phyloP scores from a whole-genome alignment of 2,329 filamentous ascomycete species.

The Botrytis byssoidea region DNA sequence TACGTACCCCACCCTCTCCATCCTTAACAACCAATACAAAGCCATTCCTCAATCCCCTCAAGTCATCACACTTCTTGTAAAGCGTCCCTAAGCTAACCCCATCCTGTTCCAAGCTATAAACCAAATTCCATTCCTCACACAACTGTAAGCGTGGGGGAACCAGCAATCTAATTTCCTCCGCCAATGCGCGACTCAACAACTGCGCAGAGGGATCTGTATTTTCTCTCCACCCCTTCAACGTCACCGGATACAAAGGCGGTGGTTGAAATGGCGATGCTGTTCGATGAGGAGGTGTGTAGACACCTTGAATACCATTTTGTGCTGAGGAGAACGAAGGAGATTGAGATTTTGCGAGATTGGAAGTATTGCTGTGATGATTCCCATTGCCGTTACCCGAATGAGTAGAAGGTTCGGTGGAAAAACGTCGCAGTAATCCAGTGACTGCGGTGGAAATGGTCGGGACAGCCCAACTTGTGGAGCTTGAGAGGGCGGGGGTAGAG shows the following conservation, averaged over 20 bases:
- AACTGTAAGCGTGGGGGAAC: conserved; percentile 85
- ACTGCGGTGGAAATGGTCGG: conserved; percentile 50
- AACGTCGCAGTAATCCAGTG: conserved; percentile 66
- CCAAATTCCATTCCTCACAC: conserved; percentile 79
- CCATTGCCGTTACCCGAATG: background rate
- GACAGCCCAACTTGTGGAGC: conserved; percentile 45
- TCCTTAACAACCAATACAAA: conserved; percentile 90
- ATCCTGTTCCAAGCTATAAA: conserved; percentile 89
- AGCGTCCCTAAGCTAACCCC: conserved; percentile 84
- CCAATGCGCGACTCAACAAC: conserved; percentile 70
- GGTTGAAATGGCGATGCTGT: conserved; percentile 79
- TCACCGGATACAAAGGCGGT: conserved; percentile 80
- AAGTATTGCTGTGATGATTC: conserved; percentile 29
- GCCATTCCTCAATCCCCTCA: conserved; percentile 69
- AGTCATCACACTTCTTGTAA: conserved; percentile 73
- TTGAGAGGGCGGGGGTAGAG: conserved; percentile 41
- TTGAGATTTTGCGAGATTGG: conserved; percentile 23
- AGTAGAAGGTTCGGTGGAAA: conserved; percentile 51
- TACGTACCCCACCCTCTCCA: conserved; percentile 65
- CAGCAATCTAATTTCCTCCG: conserved; percentile 89
- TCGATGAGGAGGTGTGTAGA: conserved; percentile 45
- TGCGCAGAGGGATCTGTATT: conserved; percentile 59
- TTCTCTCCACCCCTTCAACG: conserved; percentile 63
- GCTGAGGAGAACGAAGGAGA: background rate
- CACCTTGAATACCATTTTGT: conserved; percentile 30